Base-by-base conservation (phyloP, 2,329 filamentous ascomycete species). In the Rhinocladiella similis region DNA sequence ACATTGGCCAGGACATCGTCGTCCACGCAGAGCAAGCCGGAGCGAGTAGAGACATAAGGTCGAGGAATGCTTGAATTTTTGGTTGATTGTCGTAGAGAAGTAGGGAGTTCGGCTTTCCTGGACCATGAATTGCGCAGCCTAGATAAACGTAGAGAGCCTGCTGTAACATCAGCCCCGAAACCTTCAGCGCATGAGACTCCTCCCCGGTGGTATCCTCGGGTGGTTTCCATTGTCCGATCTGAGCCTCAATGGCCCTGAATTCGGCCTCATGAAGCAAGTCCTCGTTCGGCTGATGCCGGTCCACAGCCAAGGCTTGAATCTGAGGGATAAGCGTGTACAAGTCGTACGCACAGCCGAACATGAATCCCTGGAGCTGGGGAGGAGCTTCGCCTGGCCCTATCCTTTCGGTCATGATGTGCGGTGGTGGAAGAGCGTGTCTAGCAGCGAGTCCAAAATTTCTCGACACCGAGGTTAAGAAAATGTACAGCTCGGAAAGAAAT, bases 331-430 rank as follows among this genome's bases (percentile, higher is more conserved):
- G 20, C 25, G n/a, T 47, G 20, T 47, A 47, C 3, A 47, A 27
- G 14, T 47, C 45, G 18, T 47, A 47, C 10, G 45, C 45, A 47
- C 16, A 47, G 45, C 45, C 45, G 33, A 47, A 47, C 45, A 47
- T 47, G 20, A 27, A 47, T 3, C 45, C 45, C 3, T 47, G 7
- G 18, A 47, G 13, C 13, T 16, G 42, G n/a, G 3, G 5, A 22
- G 9, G 10, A 5, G 16, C 7, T 5, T 16, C 14, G 6, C 13
- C 25, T 5, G 20, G 16, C 22, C 33, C 45, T 5, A 47, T 20
- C 14, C 6, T 25, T 10, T 47, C 5, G 16, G 12, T 5, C 16
- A 47, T n/a, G 9, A 16, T 14, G 5, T 16, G 25, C 18, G 27
- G 13, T 27, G 5, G 20, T 5, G 45, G 13, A 13, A 10, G 25